These are phyloP conservation scores for Eucalyptus paniculata DNA, from an alignment of 345 rosid genomes.

Conservation along the genomic window DNA sequence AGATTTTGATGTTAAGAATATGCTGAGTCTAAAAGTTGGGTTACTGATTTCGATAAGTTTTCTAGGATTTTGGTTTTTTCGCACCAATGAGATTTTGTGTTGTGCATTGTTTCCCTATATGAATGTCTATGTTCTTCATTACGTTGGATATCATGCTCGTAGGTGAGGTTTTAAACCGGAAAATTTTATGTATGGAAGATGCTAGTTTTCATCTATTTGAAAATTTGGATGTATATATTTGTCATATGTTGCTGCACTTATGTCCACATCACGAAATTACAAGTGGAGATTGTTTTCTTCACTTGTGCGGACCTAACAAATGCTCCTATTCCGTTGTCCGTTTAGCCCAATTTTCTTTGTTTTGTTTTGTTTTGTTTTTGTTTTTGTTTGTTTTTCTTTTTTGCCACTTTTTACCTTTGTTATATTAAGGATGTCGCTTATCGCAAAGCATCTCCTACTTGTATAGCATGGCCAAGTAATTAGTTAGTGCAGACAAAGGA, in stretches of 20 bases:
- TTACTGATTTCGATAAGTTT: too few species aligned
- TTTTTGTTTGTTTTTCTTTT: too few species aligned
- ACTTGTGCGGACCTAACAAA: not conserved
- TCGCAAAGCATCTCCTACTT: not conserved
- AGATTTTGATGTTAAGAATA: not conserved
- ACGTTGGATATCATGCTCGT: not conserved
- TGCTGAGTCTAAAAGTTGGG: not conserved
- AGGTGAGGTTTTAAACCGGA: not conserved
- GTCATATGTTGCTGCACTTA: too few species aligned
- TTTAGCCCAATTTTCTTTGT: not conserved
- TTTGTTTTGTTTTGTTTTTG: too few species aligned
- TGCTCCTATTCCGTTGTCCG: too few species aligned
- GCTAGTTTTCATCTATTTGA: not conserved
- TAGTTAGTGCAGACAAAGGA: accelerated
- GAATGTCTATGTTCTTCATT: too few species aligned
- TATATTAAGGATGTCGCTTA: not conserved
- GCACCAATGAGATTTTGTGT: not conserved
- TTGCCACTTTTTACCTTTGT: not conserved
- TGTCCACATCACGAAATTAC: not conserved
- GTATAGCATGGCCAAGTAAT: not conserved
- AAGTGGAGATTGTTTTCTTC: not conserved
- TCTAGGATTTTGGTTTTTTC: too few species aligned
- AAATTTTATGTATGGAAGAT: not conserved
- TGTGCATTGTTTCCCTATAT: not conserved
- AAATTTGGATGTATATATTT: not conserved